Evolutionary conservation across 225 moss, liverwort and hornwort genomes (phyloP), one percentile per base, ranked within the genome.

Genomic region (Physcomitrellopsis africana): DNA sequence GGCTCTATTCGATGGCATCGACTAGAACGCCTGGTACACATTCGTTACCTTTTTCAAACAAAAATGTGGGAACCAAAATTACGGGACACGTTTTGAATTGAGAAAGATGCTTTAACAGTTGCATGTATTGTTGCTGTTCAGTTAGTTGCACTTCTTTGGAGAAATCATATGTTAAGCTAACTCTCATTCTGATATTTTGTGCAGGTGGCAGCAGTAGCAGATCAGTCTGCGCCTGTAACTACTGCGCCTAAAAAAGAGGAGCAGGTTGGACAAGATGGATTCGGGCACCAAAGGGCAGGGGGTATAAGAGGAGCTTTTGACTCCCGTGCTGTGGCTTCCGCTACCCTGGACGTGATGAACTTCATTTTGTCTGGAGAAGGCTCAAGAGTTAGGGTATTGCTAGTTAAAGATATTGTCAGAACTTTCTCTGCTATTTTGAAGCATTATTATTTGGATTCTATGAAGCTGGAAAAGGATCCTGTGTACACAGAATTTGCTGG

Each of bases 1-100:
- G 95, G 93, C 19, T 90, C 86, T 53, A 93, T 93, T 74, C 88
- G 95, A 45, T 93, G 95, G 93, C 88, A 91, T 72, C 91, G 93
- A 60, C 68, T 95, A 42, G 95, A 93, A 83, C 91, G 90, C 74
- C 79, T 95, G 85, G 93, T 92, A 73, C 0, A 24, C 13, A 14
- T 5, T 51, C n/a, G 23, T 19, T 24, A 15, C 0, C 11, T 37
- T 37, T 4, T 18, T 60, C 0, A 24, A 42, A 47, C 42, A 42
- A 26, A 66, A 54, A 67, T 58, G 23, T 37, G n/a, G 1, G 47
- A 32, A 68, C 37, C 9, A 12, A 20, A 44, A 54, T 54, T 3
- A 26, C 8, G 11, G 24, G 73, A 10, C 26, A 61, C 11, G 12
- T 73, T 29, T 13, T 19, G 44, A 60, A 66, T 56, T 44, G 44